These are phyloP conservation scores for Nidularia pulvinata DNA, from an alignment of 768 basidiomycete species.

Conservation along the genomic window DNA sequence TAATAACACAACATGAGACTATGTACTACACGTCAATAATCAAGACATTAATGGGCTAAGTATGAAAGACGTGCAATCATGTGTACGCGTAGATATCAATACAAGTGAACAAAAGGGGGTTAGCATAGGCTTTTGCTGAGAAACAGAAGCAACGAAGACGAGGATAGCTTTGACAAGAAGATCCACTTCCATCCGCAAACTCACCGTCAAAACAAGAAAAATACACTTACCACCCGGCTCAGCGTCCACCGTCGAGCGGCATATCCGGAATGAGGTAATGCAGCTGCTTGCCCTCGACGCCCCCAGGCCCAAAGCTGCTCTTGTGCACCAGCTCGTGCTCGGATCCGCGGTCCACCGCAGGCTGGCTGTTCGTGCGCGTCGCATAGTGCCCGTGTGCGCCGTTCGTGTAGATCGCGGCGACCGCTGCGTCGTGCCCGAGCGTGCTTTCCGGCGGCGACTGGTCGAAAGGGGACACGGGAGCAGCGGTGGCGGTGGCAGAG, in stretches of 20 bases:
- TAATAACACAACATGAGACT: too few relatives aligned
- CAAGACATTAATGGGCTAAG: too few relatives aligned
- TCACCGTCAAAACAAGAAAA: not conserved
- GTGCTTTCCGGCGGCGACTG: not conserved
- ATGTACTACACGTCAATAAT: too few relatives aligned
- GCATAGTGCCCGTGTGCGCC: not conserved
- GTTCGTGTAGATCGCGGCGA: not conserved
- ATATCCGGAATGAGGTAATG: slow-evolving; percentile 65
- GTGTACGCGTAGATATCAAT: too few relatives aligned
- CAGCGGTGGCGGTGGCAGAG: slow-evolving; percentile 12
- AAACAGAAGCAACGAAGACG: too few relatives aligned
- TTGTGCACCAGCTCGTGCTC: slow-evolving; percentile 29
- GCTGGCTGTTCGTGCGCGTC: slow-evolving; percentile 8
- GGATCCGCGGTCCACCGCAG: not conserved
- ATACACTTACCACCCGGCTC: not conserved
- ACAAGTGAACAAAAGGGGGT: too few relatives aligned
- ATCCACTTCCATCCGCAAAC: too few relatives aligned
- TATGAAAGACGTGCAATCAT: too few relatives aligned
- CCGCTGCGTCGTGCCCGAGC: not conserved
- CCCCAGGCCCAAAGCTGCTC: slow-evolving; percentile 40
- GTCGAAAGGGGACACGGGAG: slow-evolving; percentile 6
- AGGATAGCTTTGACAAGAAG: too few relatives aligned
- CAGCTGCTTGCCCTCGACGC: slow-evolving; percentile 34
- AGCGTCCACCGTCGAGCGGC: slow-evolving; percentile 20
- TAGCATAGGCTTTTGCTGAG: too few relatives aligned